A percentile compares a stretch with the other conserved stretches of the same genome.
These are phyloP conservation scores for Trypanosoma congolense DNA, from an alignment of 208 protist genomes.

Conservation along the genomic window DNA sequence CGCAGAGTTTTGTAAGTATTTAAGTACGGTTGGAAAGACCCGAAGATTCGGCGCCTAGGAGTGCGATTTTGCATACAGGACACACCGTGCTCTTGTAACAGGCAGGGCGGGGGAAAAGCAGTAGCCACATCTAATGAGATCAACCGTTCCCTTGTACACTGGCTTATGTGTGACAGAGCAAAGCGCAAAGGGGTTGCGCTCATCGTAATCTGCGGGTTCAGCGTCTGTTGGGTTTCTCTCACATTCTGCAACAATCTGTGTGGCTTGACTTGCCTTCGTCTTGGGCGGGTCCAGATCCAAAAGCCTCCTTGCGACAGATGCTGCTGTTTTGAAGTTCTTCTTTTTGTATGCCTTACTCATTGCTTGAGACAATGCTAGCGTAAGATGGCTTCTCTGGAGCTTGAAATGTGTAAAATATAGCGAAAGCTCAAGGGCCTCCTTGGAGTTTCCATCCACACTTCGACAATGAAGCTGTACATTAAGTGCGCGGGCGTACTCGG, in stretches of 20 bases:
- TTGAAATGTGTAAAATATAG: conserved; percentile 98
- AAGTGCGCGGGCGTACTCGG: conserved; percentile 72
- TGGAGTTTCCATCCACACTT: conserved; percentile 37
- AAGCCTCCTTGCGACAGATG: conserved; percentile 88
- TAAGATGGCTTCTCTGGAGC: conserved; percentile 89
- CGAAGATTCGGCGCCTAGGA: conserved; percentile 60
- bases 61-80: conserved; percentile 63
- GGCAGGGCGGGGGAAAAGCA: conserved; percentile 86
- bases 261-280: conserved; percentile 79
- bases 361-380: conserved; percentile 88
- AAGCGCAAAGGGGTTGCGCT: conserved; percentile 95
- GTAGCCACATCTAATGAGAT: conserved; percentile 85
- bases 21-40: conserved; percentile 43
- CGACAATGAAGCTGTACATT: conserved; percentile 75
- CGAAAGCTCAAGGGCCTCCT: conserved; percentile 87
- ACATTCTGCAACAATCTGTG: conserved; percentile 87
- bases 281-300: conserved; percentile 91
- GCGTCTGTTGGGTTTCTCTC: conserved; percentile 82
- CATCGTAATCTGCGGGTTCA: conserved; percentile 92
- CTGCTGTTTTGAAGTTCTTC: conserved; percentile 90
- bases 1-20: too few relatives aligned
- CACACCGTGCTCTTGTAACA: conserved; percentile 59
- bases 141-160: conserved; percentile 72
- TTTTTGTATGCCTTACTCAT: conserved; percentile 91
- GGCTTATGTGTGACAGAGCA: conserved; percentile 76